Evolutionary conservation across 2,329 filamentous ascomycete genomes (phyloP), one percentile per base, ranked within the genome.

Genomic region (Ambrosiella beaveri): DNA sequence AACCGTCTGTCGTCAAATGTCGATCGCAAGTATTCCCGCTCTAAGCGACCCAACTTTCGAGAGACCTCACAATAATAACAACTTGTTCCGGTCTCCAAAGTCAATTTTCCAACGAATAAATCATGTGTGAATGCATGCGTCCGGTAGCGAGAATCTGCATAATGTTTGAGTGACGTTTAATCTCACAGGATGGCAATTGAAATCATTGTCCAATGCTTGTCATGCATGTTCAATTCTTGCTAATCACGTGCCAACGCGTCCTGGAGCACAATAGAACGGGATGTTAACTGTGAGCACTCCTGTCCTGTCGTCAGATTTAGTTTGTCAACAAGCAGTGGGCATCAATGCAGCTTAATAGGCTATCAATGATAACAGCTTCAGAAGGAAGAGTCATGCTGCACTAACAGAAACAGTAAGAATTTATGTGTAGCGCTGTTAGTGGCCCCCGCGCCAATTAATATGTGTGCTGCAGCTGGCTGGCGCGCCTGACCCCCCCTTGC

Each of bases 221-320:
- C 17, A 51, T 11, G 12, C 35, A 9, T 36, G 8, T 11, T 19
- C 9, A 27, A 35, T 51, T 9, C 47, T 51, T 51, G 15, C 47
- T 51, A 27, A 51, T 61, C 59, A 61, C 59, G 59, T 61, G 59
- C 36, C 13, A 27, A 44, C 59, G 53, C 53, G 59, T 57, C 7
- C 36, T 56, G 27, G 40, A 57, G 50, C 17, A 55, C 53, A 45
- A 55, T 55, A 12, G 39, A 55, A 55, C 7, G 8, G 53, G 6
- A 11, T 15, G 11, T 8, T n/a, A 41, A 55, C 27, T 19, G 15
- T 41, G 11, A 9, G 13, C 1, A 17, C 9, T 4, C 39, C n/a
- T 44, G 41, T 38, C 15, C 45, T 35, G 11, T 27, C 13, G 27
- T 12, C 19, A 37, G 38, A 12, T 39, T 13, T 35, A 35, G 44